These are phyloP conservation scores for Strobilomyces dryophilus DNA, from an alignment of 768 basidiomycete species.

Conservation along the genomic window DNA sequence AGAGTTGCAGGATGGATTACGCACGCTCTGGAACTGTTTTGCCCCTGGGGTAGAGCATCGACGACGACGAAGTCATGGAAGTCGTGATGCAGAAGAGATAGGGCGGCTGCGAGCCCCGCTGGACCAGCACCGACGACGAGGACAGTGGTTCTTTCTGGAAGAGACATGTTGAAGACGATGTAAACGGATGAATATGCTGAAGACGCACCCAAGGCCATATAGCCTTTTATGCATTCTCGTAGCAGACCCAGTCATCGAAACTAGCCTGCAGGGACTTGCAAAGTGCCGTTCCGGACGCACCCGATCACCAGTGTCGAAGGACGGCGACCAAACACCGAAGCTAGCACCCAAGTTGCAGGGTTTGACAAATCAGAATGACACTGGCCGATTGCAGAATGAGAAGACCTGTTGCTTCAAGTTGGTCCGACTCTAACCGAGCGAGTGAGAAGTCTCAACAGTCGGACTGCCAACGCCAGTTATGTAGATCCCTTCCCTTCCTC, in stretches of 20 bases:
- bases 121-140: constrained; percentile 53
- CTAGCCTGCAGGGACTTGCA: background rate
- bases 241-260: background rate
- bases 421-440: no score
- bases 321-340: no score
- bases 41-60: constrained; percentile 33
- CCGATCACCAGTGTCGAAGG: background rate
- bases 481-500: no score
- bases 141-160: constrained; percentile 37
- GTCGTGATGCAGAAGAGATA: constrained; percentile 41
- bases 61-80: constrained; percentile 41
- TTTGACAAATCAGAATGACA: no score
- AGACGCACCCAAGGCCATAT: background rate
- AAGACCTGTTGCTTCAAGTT: no score
- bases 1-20: constrained; percentile 50
- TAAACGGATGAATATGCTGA: background rate
- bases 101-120: constrained; percentile 42
- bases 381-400: no score
- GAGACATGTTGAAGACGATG: constrained; percentile 13
- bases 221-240: background rate
- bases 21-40: constrained; percentile 41
- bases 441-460: no score
- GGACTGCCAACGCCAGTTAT: no score
- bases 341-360: no score
- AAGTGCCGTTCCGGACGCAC: background rate